Percentiles rank a stretch among this genome's conserved stretches.
Conservation (phyloP, 1,284 basidiomycete genomes). For the Ceratobasidium sp. region DNA sequence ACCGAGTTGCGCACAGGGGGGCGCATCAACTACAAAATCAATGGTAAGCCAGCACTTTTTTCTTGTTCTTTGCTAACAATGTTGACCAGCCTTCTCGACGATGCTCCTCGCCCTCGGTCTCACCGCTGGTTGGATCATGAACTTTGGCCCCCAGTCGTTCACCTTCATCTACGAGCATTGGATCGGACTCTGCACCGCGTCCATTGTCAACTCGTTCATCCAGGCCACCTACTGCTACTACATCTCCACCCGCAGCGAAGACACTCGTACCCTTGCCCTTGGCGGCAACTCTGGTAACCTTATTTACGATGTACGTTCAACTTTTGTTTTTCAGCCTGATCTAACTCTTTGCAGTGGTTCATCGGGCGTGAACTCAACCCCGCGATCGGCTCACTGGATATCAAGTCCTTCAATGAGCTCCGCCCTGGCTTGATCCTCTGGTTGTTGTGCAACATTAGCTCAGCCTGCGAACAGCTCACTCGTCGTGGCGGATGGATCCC, state of each 20-base stretch:
- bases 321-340: neutral
- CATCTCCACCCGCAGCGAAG: constrained; percentile 66
- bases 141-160: constrained; percentile 79
- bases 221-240: constrained; percentile 81
- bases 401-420: constrained; percentile 97
- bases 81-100: constrained; percentile 78
- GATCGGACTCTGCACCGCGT: constrained; percentile 86
- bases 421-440: constrained; percentile 96
- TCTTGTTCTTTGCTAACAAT: constrained; percentile 1
- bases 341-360: constrained; percentile 73
- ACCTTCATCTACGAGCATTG: constrained; percentile 93
- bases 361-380: constrained; percentile 97
- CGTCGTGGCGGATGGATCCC: constrained; percentile 70
- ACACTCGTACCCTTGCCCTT: constrained; percentile 71
- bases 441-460: constrained; percentile 89
- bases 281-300: constrained; percentile 90
- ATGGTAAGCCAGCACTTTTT: constrained; percentile 63
- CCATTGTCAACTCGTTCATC: constrained; percentile 76
- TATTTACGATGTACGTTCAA: constrained; percentile 85
- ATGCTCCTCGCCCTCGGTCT: constrained; percentile 80
- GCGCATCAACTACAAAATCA: constrained; percentile 90
- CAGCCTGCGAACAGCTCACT: constrained; percentile 89
- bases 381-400: constrained; percentile 83
- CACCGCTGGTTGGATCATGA: constrained; percentile 67
- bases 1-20: constrained; percentile 77